Evolutionary conservation across 176 grass and related monocot species (phyloP), one percentile per base, ranked within the genome.

Genomic region (Phoenix roebelenii): DNA sequence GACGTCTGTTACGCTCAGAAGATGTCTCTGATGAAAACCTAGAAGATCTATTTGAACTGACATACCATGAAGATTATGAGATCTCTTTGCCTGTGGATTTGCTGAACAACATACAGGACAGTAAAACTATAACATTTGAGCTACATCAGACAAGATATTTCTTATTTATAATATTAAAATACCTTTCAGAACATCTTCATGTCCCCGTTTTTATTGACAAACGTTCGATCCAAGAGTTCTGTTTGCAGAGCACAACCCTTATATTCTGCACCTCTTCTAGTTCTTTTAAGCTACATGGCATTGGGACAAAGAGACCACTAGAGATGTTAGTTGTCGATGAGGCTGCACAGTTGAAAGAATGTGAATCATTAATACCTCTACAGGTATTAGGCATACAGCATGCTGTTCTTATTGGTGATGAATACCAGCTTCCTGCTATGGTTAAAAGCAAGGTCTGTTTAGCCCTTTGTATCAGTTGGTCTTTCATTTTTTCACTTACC

Each of bases 341-440:
- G 72, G 89, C 89, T 67, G 78, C 89, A 25, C 85, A 89, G 57
- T 51, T 89, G 63, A 95, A 95, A 74, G 85, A 95, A 79, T 85
- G 85, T 53, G 89, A 95, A 76, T 75, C 78, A 44, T 35, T 89
- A 22, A 72, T 95, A 53, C 85, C 89, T 70, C 72, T 95, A 59
- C 74, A 82, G 52, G 39, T 83, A n/a, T 58, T 56, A 7, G 49
- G 73, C 16, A 77, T 95, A 74, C 63, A 82, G 44, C 89, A 95
- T 78, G 69, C 65, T 32, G 60, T 95, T 65, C 60, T 95, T 60
- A 82, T 95, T 80, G 89, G 89, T 12, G 89, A 95, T 82, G 85
- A 95, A 72, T 69, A 85, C 59, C 89, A 95, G 65, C 60, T 95
- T 72, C 78, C 89, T 26, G 25, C 89, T n/a, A 57, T 95, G 68